Evolutionary conservation across 371 early-diverging fungal species (phyloP), one percentile per base, ranked within the genome.

Genomic region (Mortierella sp.): DNA sequence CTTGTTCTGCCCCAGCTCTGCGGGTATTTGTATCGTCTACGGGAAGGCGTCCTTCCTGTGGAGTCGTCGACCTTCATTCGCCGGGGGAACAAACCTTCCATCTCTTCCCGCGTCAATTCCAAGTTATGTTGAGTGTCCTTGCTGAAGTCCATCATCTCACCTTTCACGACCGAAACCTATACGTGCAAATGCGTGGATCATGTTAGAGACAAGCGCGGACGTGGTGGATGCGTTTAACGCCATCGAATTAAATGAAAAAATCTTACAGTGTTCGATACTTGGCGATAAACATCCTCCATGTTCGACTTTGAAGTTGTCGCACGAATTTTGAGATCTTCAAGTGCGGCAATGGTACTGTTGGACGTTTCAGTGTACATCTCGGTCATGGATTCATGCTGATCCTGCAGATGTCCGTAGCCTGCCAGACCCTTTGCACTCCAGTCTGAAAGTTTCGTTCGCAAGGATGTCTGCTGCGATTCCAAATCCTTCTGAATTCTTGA

Each of bases 51-150:
- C 37, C 59, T 57, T 53, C 64, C 75, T 41, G 69, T 68, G 4
- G 75, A 58, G 41, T 68, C 69, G 37, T 68, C 75, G 6, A 56
- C 56, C 37, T 75, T 75, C 60, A 75, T 32, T 17, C 64, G 64
- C 11, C 32, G 60, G 15, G 56, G 68, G 27, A 68, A 24, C 34
- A 75, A 52, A 9, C 26, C 49, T 9, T 54, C 64, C 34, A 51
- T 26, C 43, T 75, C 69, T 24, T 61, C 56, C 14, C 60, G 63
- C 4, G 58, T 56, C 9, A 30, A 21, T 2, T 52, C 64, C 50
- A 75, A 17, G 31, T 55, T 60, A 24, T 55, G 59, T 2, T 32
- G 21, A n/a, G 60, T 46, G 37, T 68, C 64, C 15, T 64, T 57
- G 21, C 27, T 34, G 48, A 68, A 64, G 6, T 28, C 6, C 23